phyloP scores from a whole-genome alignment of 2,329 filamentous ascomycete species.

The Beauveria bassiana region DNA sequence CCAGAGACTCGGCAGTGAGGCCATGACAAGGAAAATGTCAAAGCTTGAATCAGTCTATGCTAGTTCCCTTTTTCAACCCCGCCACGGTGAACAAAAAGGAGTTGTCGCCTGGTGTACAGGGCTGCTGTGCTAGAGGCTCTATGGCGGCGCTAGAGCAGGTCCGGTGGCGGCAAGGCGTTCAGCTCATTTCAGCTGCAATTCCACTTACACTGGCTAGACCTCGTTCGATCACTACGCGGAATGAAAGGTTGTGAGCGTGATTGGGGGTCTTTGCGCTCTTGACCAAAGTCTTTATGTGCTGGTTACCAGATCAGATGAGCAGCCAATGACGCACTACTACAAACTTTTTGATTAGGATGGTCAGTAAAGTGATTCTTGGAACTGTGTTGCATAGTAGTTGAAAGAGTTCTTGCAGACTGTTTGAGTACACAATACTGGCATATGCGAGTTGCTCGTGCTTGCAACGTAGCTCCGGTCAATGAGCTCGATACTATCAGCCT shows the following conservation, averaged over 20 bases:
- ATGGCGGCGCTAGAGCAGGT: not conserved
- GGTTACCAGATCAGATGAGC: not conserved
- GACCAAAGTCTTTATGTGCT: not conserved
- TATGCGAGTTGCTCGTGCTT: not conserved
- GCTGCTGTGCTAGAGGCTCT: not conserved
- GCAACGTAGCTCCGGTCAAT: not conserved
- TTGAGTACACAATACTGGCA: too few relatives aligned
- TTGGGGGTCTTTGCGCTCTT: not conserved
- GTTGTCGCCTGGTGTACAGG: not conserved
- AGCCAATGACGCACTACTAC: not conserved
- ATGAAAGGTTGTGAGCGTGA: not conserved
- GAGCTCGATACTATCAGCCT: not conserved
- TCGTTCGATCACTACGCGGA: slow-evolving; percentile 1
- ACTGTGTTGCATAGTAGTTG: not conserved
- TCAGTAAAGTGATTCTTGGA: too few relatives aligned
- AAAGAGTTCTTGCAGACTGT: too few relatives aligned
- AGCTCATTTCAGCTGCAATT: slow-evolving; percentile 8
- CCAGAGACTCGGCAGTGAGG: slow-evolving; percentile 9
- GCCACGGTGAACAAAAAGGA: not conserved
- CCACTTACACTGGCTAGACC: not conserved
- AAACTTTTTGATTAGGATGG: not conserved
- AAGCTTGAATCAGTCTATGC: not conserved
- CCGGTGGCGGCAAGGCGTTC: slow-evolving; percentile 8
- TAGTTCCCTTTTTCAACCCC: not conserved
- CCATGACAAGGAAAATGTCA: not conserved